Base-by-base conservation (phyloP, 192 early-diverging fungal species). In the Fimicolochytrium jonesii region DNA sequence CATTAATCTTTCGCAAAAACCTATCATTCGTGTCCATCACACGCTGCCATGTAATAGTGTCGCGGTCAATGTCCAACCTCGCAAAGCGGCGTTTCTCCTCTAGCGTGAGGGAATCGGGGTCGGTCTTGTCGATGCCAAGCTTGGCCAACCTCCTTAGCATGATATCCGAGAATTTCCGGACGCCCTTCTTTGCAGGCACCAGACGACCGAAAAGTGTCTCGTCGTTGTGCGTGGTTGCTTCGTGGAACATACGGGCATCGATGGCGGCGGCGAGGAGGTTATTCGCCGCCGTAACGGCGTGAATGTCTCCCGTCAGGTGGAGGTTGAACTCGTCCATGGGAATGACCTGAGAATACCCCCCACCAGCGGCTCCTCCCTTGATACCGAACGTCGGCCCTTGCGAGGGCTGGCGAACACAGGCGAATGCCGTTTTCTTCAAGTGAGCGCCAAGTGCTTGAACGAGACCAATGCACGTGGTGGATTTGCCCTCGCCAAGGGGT, bases 301-400 rank as follows among this genome's bases (percentile, higher is more conserved):
- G 96, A 69, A 97, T 95, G 76, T 99, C 96, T 43, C 96, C 96
- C 4, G 96, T 99, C 79, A 99, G 80, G 56, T 99, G 96, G 59
- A 99, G 77, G 75, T 99, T 99, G 83, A 99, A 97, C 61, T 96
- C 90, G 59, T 97, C 93, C 96, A 99, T 99, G 23, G 96, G 96
- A 60, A 97, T 95, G 49, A 99, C 92, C 71, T 97, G 95, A n/a
- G 94, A 90, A 75, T 97, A 97, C 18, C 96, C 95, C 30, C 96
- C 94, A 57, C 94, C 94, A 29, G 95, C 94, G 33, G 95, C 95
- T 15, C 94, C 94, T 50, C 96, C 96, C 72, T 99, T 99, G 78
- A 99, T 97, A 42, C 96, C 96, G 69, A 99, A 97, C 4, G 96
- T 99, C 22, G 96, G 96, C 31, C 96, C 96, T 70, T 97, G 94